Evolutionary conservation across 2,329 filamentous ascomycete species (phyloP).

Genomic region (Microsporum canis): DNA sequence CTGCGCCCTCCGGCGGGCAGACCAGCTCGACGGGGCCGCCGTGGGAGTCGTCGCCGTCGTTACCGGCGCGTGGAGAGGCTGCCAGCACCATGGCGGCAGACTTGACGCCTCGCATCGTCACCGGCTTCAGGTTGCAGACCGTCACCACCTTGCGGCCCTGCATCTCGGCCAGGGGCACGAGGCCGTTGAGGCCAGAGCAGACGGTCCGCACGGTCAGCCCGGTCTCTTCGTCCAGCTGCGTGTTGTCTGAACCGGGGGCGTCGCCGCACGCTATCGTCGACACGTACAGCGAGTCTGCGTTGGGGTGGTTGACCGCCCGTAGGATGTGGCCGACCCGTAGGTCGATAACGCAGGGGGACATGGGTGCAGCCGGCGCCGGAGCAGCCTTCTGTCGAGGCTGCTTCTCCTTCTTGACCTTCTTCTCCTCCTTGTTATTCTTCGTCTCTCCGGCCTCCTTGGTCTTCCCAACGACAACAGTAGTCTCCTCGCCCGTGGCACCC

Average conservation of each 20-base stretch:
- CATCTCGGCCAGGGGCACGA: constrained; percentile 90
- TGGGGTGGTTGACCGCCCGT: constrained; percentile 88
- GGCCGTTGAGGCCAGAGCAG: constrained; percentile 89
- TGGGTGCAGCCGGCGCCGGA: constrained; percentile 57
- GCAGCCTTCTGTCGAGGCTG: constrained; percentile 69
- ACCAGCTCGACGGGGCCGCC: constrained; percentile 89
- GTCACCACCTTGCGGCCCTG: constrained; percentile 90
- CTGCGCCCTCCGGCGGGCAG: constrained; percentile 62
- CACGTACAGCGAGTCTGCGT: constrained; percentile 91
- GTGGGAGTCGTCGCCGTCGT: constrained; percentile 60
- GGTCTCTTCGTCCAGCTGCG: constrained; percentile 63
- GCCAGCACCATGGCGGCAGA: constrained; percentile 85
- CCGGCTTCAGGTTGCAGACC: constrained; percentile 95
- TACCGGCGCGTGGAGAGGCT: constrained; percentile 57
- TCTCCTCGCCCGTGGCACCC: constrained; percentile 54
- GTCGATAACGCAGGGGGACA: constrained; percentile 79
- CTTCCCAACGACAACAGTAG: constrained; percentile 24
- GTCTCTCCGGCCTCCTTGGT: constrained; percentile 18
- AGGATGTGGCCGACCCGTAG: constrained; percentile 95
- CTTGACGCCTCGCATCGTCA: constrained; percentile 92
- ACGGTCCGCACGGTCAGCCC: constrained; percentile 88
- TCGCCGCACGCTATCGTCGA: constrained; percentile 94
- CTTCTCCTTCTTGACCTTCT: constrained; percentile 58
- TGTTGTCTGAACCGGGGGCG: constrained; percentile 73
- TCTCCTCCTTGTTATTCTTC: constrained; percentile 29